Evolutionary conservation across 805 yeast species (phyloP), one percentile per base, ranked within the genome.

Genomic region (Kodamaea hsintzibuensis): DNA sequence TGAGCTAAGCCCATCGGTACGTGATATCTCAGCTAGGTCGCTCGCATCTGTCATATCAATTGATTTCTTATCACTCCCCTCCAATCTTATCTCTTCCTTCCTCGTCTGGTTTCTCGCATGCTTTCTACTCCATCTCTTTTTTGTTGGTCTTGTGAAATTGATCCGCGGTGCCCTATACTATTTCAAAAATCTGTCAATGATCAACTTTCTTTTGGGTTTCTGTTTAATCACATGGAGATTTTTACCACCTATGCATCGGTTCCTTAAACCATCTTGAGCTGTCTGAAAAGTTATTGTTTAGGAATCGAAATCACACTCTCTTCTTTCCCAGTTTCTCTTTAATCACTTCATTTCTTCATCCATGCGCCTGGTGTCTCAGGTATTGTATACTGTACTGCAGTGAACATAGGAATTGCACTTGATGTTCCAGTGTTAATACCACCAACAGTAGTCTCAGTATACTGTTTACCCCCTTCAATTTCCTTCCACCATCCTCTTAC

Each of bases 401-500:
- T 30, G 13, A 9, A 30, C 35, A 30, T 30, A 2, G 13, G 13
- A 30, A 12, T 12, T 2, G 35, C 35, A 30, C 35, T 30, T 10
- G 35, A 30, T 19, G 35, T 13, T 43, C 37, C 25, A 2, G 22
- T 17, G 8, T 19, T 40, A 38, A 16, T 9, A 7, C 8, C 25
- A 8, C 19, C 44, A 4, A 40, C 30, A 10, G 14, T 18, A 3
- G 45, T 22, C 1, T 38, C n/a, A n/a, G 17, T 59, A 43, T 47
- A 56, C 6, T 38, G 44, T n/a, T 51, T 47, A 5, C 63, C 64
- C 18, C 57, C 56, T 2, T 52, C 46, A 1, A 61, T 50, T 17
- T 57, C 60, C 2, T 40, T 50, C 37, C 55, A 47, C 67, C 67
- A 62, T 5, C 57, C 14, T 7, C 37, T 33, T 9, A 57, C 51